Evolutionary conservation across 2,329 filamentous ascomycete species (phyloP).

Genomic region (Talaromyces islandicus): DNA sequence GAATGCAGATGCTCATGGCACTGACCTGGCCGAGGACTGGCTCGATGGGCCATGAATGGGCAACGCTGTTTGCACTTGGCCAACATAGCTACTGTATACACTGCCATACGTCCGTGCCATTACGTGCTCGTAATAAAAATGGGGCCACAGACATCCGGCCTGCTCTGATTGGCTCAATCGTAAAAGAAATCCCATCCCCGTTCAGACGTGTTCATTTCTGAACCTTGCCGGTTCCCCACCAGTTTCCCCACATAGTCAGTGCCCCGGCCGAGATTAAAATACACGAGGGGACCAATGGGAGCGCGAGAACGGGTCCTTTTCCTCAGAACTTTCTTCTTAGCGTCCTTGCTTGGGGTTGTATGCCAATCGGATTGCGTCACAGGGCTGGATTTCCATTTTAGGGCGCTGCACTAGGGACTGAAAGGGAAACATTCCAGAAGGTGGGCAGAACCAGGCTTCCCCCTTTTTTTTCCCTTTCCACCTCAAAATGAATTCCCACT

Average conservation of each 20-base stretch:
- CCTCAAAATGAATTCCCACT: too few relatives aligned
- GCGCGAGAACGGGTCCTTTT: neutral
- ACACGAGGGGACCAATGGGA: neutral
- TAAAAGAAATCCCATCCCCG: neutral
- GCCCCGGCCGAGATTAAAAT: neutral
- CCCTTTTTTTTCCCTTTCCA: neutral
- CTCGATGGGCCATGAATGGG: too few relatives aligned
- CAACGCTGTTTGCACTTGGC: too few relatives aligned
- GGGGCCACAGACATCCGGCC: too few relatives aligned
- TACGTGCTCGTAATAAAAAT: neutral
- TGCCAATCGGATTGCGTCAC: neutral
- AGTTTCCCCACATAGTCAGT: neutral
- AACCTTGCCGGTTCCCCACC: too few relatives aligned
- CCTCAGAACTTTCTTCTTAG: neutral
- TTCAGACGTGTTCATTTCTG: neutral
- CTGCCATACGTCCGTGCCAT: too few relatives aligned
- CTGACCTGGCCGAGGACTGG: too few relatives aligned
- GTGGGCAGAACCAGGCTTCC: neutral
- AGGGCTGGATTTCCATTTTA: neutral
- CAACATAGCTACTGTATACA: too few relatives aligned
- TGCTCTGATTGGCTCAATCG: neutral
- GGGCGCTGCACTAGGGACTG: neutral
- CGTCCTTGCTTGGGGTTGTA: neutral
- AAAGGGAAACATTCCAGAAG: constrained; percentile 1
- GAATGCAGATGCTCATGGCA: too few relatives aligned